Evolutionary conservation across 768 basidiomycete species (phyloP), one percentile per base, ranked within the genome.

Genomic region (Nevesoporus exiguus): DNA sequence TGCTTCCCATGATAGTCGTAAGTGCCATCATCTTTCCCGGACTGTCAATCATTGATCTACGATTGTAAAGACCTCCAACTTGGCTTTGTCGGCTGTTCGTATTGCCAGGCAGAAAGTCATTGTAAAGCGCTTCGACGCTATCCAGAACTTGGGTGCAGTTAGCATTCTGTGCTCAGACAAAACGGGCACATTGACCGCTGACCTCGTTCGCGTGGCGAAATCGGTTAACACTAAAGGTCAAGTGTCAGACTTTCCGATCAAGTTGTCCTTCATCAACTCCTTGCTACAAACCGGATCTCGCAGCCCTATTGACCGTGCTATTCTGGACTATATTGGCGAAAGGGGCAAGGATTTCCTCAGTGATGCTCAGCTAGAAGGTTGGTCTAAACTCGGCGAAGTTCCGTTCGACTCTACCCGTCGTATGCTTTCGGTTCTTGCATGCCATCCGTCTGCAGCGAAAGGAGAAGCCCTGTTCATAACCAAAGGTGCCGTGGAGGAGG

Each of bases 71-170:
- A 79, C 81, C 3, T 73, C 84, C 40, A 85, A 83, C 13, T 74
- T 85, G 67, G 80, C 83, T 7, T 75, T 80, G 24, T 82, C 82
- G 0, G 80, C 80, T 2, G 71, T 75, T 47, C 76, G 77, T 49
- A 80, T 85, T 65, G 81, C 81, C 3, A 73, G 68, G 41, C 73
- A 82, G 61, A 77, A 84, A 56, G 84, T 84, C 31, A 78, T 86
- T 52, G 82, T 85, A 15, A 76, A 83, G 31, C 77, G 81, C 49
- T 76, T 86, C 56, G 83, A 85, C 58, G 82, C 84, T 14, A 73
- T 86, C 56, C 83, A 86, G 62, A 82, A 78, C 47, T 64, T 86
- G 37, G 81, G 83, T 11, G 80, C 77, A 9, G 82, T 86, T 25
- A 72, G 70, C 50, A 62, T 77, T 46, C 64, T 77, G 49, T 85